A percentile compares a stretch with the other conserved stretches of the same genome.
Evolutionary conservation across 495 filamentous ascomycete species (phyloP).

Genomic region (Entonaema liquescens): DNA sequence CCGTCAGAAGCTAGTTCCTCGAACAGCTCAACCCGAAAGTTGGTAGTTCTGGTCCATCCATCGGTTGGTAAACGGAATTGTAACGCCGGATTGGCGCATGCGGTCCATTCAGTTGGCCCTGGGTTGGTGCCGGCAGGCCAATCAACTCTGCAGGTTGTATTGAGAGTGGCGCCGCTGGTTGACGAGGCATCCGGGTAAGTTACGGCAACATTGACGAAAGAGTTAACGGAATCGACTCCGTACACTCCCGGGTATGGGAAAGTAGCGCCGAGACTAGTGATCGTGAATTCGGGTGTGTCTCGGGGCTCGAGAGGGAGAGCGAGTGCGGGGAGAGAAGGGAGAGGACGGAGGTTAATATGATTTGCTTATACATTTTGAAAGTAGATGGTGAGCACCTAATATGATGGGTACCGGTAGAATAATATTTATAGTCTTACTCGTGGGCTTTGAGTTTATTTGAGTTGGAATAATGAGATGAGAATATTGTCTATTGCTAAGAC

Average conservation of each 20-base stretch:
- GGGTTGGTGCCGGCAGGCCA: constrained; percentile 34
- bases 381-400: not conserved
- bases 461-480: not conserved
- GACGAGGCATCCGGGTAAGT: constrained; percentile 75
- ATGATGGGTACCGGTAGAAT: no score
- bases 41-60: constrained; percentile 31
- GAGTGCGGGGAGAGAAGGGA: constrained; percentile 31
- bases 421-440: not conserved
- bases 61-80: constrained; percentile 36
- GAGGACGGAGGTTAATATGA: constrained; percentile 21
- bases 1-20: constrained; percentile 31
- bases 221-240: constrained; percentile 29
- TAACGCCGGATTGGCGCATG: constrained; percentile 25
- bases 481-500: not conserved
- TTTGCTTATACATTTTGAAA: constrained; percentile 22
- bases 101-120: constrained; percentile 34
- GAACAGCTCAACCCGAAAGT: constrained; percentile 38
- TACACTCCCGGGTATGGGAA: constrained; percentile 38
- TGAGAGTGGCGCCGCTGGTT: constrained; percentile 60
- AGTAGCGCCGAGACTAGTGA: constrained; percentile 36
- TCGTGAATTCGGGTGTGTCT: constrained; percentile 32
- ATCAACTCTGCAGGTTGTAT: constrained; percentile 36
- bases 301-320: constrained; percentile 29
- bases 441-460: not conserved
- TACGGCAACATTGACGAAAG: constrained; percentile 46